These are phyloP conservation scores for Xerocomus alliaceus DNA, from an alignment of 1,284 basidiomycete species.

Conservation along the genomic window DNA sequence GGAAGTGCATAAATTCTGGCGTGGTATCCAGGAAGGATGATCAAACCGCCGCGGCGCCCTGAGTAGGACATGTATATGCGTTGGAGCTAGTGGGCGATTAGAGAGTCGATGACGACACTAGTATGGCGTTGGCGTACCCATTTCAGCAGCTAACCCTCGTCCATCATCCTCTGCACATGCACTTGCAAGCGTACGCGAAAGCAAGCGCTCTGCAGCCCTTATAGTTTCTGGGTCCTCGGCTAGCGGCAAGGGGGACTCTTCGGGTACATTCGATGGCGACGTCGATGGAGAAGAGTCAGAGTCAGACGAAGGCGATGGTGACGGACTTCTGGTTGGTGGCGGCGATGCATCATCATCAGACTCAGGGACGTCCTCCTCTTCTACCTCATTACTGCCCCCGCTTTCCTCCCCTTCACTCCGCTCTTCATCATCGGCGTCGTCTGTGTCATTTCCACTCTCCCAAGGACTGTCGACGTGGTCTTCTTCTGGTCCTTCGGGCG, in stretches of 20 bases:
- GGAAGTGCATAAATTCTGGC: constrained; percentile 59
- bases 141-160: constrained; percentile 61
- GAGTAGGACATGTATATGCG: constrained; percentile 72
- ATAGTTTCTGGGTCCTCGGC: constrained; percentile 58
- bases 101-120: not conserved
- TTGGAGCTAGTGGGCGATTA: constrained; percentile 56
- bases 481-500: not conserved
- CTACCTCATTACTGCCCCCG: constrained; percentile 27
- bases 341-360: constrained; percentile 29
- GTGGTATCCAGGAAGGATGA: constrained; percentile 76
- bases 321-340: constrained; percentile 35
- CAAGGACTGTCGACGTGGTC: not conserved
- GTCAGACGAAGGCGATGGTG: constrained; percentile 24
- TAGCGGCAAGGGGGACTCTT: too few relatives aligned
- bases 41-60: constrained; percentile 73
- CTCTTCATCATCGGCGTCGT: constrained; percentile 8
- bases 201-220: constrained; percentile 61
- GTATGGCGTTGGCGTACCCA: constrained; percentile 50
- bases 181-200: constrained; percentile 66
- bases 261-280: not conserved
- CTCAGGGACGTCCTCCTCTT: constrained; percentile 29
- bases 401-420: constrained; percentile 25
- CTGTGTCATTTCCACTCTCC: constrained; percentile 15
- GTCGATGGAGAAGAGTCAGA: constrained; percentile 13
- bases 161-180: constrained; percentile 61